A percentile compares a stretch with the other conserved stretches of the same genome.
These are phyloP conservation scores for Capronia americana DNA, from an alignment of 2,329 filamentous ascomycete species.

Conservation along the genomic window DNA sequence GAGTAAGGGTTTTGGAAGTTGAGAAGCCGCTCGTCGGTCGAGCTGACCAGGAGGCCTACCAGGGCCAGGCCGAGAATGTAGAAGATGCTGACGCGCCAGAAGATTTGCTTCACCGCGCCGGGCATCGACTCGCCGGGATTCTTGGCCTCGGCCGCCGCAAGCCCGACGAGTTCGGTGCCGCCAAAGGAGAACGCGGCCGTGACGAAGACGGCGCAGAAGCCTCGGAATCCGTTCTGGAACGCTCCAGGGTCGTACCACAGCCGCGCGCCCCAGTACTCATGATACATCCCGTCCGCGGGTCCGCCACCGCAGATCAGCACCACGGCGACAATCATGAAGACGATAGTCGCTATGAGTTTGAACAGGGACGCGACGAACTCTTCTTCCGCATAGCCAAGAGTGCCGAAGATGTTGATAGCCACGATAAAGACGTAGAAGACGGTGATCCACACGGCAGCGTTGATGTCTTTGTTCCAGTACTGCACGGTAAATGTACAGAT, in stretches of 20 bases:
- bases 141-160: slow-evolving; percentile 59
- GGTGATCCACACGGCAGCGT: slow-evolving; percentile 61
- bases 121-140: slow-evolving; percentile 59
- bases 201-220: slow-evolving; percentile 63
- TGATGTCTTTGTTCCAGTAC: slow-evolving; percentile 64
- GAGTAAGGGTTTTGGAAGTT: slow-evolving; percentile 47
- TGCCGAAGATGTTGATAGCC: slow-evolving; percentile 79
- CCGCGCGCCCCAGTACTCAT: slow-evolving; percentile 44
- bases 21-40: slow-evolving; percentile 49
- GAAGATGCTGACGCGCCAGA: slow-evolving; percentile 58
- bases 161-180: slow-evolving; percentile 61
- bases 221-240: slow-evolving; percentile 52
- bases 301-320: slow-evolving; percentile 46
- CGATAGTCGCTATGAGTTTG: slow-evolving; percentile 65
- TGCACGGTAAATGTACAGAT: slow-evolving; percentile 77
- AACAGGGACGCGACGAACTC: slow-evolving; percentile 81
- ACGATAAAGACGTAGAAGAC: slow-evolving; percentile 76
- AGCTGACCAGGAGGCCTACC: slow-evolving; percentile 54
- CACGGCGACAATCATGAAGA: slow-evolving; percentile 37
- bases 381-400: slow-evolving; percentile 82
- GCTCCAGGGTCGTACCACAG: slow-evolving; percentile 47
- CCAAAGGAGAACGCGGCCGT: slow-evolving; percentile 65
- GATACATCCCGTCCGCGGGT: slow-evolving; percentile 45
- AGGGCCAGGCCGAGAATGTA: slow-evolving; percentile 56
- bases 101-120: slow-evolving; percentile 57